Conservation (phyloP, 1,284 basidiomycete genomes). For the Malassezia equina region DNA sequence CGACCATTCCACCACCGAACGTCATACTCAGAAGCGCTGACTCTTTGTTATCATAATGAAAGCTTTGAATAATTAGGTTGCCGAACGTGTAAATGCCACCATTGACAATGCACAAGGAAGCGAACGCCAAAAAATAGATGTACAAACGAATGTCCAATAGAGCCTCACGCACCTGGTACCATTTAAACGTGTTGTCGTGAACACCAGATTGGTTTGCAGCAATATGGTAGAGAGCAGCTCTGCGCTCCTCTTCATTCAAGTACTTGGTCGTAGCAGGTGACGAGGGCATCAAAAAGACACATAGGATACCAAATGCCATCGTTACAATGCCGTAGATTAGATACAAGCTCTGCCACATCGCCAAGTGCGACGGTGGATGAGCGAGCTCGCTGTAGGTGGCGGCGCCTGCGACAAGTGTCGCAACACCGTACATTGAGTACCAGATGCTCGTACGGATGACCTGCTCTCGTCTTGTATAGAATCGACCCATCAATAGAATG, state of each 20-base stretch:
- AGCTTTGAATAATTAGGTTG: conserved; percentile 35
- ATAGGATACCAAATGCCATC: conserved; percentile 24
- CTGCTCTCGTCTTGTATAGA: conserved; percentile 29
- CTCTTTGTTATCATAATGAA: conserved; percentile 33
- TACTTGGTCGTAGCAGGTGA: conserved; percentile 25
- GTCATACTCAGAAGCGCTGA: conserved; percentile 41
- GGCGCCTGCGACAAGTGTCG: conserved; percentile 30
- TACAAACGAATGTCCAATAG: conserved; percentile 51
- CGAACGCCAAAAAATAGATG: conserved; percentile 25
- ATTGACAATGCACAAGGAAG: conserved; percentile 27
- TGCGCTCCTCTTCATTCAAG: conserved; percentile 52
- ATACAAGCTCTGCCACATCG: conserved; percentile 35
- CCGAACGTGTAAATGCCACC: conserved; percentile 35
- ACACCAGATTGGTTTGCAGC: conserved; percentile 54
- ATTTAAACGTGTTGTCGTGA: conserved; percentile 56
- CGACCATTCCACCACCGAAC: conserved; percentile 30
- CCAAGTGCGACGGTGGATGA: conserved; percentile 18
- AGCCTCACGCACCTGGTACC: conserved; percentile 53
- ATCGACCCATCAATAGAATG: conserved; percentile 29
- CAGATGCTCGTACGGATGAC: conserved; percentile 27
- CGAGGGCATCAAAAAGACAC: conserved; percentile 27
- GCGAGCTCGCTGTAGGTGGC: conserved; percentile 28
- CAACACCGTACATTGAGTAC: conserved; percentile 34
- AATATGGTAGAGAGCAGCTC: conserved; percentile 55
- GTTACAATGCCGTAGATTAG: conserved; percentile 33